A percentile compares a stretch with the other conserved stretches of the same genome.
Conservation (phyloP, 768 basidiomycete genomes). For the Crucibulum laeve region DNA sequence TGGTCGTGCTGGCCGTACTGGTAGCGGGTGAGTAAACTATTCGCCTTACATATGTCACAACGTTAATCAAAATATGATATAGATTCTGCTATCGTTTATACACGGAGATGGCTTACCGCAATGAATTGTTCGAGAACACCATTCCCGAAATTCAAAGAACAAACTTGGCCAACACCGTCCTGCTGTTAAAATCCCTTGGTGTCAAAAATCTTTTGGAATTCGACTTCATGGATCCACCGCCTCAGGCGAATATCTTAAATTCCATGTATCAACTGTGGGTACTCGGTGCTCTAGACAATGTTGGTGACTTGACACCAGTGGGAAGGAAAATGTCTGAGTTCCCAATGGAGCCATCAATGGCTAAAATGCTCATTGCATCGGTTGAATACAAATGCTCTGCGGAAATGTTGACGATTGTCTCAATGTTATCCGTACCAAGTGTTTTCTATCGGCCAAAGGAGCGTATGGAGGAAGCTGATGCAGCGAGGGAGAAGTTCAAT, state of each 20-base stretch:
- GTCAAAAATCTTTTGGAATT: conserved; percentile 98
- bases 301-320: conserved; percentile 89
- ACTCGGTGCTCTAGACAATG: conserved; percentile 93
- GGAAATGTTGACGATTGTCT: conserved; percentile 98
- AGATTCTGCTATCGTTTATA: conserved; percentile 96
- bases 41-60: background rate
- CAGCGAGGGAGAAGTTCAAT: conserved; percentile 96
- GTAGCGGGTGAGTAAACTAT: conserved; percentile 78
- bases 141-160: conserved; percentile 99
- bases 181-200: conserved; percentile 91
- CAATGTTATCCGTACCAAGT: conserved; percentile 97
- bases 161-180: conserved; percentile 94
- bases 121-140: conserved; percentile 92
- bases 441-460: conserved; percentile 98
- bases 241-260: conserved; percentile 98
- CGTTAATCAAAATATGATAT: conserved; percentile 4
- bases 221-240: conserved; percentile 99
- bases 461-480: conserved; percentile 96
- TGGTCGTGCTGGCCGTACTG: conserved; percentile 95
- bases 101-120: conserved; percentile 95
- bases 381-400: conserved; percentile 91
- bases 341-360: conserved; percentile 99
- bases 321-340: conserved; percentile 99
- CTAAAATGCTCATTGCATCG: conserved; percentile 96
- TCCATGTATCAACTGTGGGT: conserved; percentile 99